Base-by-base conservation (phyloP, 257 asterid species). In the Dorcoceras hygrometricum region DNA sequence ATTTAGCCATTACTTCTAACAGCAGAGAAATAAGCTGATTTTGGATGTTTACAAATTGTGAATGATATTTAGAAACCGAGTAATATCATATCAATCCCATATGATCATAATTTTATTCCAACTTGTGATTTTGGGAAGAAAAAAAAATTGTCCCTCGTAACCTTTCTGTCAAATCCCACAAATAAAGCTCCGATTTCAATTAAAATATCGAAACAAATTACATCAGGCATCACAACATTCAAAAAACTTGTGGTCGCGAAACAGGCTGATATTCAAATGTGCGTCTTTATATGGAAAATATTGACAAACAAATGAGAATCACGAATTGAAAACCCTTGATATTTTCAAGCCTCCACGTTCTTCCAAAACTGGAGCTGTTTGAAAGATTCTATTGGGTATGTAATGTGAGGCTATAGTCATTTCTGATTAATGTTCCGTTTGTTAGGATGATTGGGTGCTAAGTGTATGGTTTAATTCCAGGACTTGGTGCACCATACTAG, bases 391-490 rank as follows among this genome's bases (percentile, higher is more conserved):
- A 12, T n/a, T 31, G 31, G 59, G 39, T 12, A 43, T 19, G 62
- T n/a, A 46, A 73, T 67, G 29, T 79, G 83, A 78, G 90, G 84
- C 75, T 65, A 18, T 55, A 32, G 66, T 67, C 11, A 39, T 7
- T 56, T 53, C 57, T 57, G 6, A 62, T 55, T 23, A 27, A 23
- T 14, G 23, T 27, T 23, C n/a, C 53, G 57, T 63, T 62, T 57
- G 48, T 65, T n/a, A 67, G 66, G 20, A 34, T 67, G 56, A 29
- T 71, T 29, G 27, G 68, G 6, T 50, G 66, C 76, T 67, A 70
- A 76, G 53, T 90, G 95, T 66, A 36, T 50, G 66, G 79, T 77
- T 81, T 67, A 64, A 54, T 76, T 70, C 55, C 64, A 54, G 57
- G 81, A 79, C 80, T 74, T 83, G 80, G 72, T 71, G 66, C 73